phyloP scores from a whole-genome alignment of 2,329 filamentous ascomycete genomes.

The Phaeophleospora eucalypticola region DNA sequence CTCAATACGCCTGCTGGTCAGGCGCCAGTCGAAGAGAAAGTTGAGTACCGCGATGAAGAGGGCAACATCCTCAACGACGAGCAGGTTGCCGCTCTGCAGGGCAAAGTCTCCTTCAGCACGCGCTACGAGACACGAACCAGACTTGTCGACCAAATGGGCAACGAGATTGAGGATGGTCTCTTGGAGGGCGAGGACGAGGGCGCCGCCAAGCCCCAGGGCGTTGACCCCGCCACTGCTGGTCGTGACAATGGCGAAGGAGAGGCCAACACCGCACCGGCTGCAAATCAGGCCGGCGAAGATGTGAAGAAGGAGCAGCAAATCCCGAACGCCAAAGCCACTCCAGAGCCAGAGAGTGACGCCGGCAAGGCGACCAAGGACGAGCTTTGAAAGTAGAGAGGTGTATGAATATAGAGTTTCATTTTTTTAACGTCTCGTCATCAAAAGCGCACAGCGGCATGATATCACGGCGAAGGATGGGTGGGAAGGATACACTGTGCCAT shows the following conservation, averaged over 20 bases:
- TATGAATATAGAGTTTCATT: not conserved
- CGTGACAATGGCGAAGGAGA: conserved; percentile 35
- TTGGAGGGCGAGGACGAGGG: conserved; percentile 43
- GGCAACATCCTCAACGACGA: conserved; percentile 83
- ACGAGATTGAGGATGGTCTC: conserved; percentile 58
- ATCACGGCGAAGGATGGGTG: not conserved
- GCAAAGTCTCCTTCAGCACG: conserved; percentile 93
- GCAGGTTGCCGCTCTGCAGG: conserved; percentile 77
- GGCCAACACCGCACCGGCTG: conserved; percentile 39
- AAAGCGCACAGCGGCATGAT: not conserved
- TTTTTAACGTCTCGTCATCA: not conserved
- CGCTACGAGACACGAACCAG: conserved; percentile 92
- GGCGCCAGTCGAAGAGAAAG: conserved; percentile 64
- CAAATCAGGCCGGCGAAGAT: conserved; percentile 39
- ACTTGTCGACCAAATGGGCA: conserved; percentile 73
- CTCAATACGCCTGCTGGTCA: conserved; percentile 21
- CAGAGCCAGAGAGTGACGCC: conserved; percentile 22
- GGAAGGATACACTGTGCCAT: not conserved
- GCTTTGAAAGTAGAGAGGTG: conserved; percentile 12
- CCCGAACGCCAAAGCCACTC: conserved; percentile 28
- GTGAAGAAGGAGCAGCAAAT: conserved; percentile 43
- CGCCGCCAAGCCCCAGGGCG: conserved; percentile 31
- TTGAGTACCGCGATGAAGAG: conserved; percentile 93
- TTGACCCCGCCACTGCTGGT: conserved; percentile 55
- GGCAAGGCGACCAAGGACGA: conserved; percentile 24